Conservation (phyloP, 768 basidiomycete species). For the Lactarius psammicola region DNA sequence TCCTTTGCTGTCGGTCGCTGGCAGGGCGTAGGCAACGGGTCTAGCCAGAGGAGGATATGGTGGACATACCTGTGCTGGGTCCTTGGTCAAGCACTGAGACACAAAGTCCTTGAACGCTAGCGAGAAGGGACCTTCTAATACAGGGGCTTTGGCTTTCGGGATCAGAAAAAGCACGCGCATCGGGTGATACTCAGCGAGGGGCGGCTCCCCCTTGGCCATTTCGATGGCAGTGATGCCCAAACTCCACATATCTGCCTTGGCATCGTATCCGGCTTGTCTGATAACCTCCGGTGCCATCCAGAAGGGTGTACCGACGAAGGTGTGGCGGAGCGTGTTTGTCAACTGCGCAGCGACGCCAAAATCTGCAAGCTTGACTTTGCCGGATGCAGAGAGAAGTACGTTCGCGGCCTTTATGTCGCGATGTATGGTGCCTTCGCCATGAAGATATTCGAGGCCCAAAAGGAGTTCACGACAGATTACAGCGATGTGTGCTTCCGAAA, state of each 20-base stretch:
- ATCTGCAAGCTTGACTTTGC: constrained; percentile 96
- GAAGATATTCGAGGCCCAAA: constrained; percentile 93
- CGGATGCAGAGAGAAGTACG: constrained; percentile 82
- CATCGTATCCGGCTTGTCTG: constrained; percentile 93
- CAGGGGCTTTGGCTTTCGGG: constrained; percentile 92
- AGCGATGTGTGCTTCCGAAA: constrained; percentile 92
- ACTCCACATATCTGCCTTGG: constrained; percentile 97
- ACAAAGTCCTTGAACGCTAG: constrained; percentile 93
- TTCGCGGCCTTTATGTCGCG: constrained; percentile 99
- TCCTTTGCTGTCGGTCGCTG: constrained; percentile 91
- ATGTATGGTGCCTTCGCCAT: constrained; percentile 93
- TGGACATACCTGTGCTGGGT: constrained; percentile 62
- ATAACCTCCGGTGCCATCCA: constrained; percentile 99
- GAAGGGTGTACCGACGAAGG: constrained; percentile 95
- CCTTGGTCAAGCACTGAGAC: constrained; percentile 86
- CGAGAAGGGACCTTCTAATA: constrained; percentile 83
- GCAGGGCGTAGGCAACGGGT: constrained; percentile 21
- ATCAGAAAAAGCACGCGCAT: constrained; percentile 99
- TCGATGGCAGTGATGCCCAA: constrained; percentile 97
- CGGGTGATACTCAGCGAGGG: constrained; percentile 94
- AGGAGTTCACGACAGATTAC: constrained; percentile 92
- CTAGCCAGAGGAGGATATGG: not conserved
- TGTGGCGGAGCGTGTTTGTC: constrained; percentile 90
- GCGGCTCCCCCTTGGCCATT: constrained; percentile 97
- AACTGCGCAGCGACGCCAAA: constrained; percentile 98